Base-by-base conservation (phyloP, 768 basidiomycete genomes). In the Hemileccinum impolitum region DNA sequence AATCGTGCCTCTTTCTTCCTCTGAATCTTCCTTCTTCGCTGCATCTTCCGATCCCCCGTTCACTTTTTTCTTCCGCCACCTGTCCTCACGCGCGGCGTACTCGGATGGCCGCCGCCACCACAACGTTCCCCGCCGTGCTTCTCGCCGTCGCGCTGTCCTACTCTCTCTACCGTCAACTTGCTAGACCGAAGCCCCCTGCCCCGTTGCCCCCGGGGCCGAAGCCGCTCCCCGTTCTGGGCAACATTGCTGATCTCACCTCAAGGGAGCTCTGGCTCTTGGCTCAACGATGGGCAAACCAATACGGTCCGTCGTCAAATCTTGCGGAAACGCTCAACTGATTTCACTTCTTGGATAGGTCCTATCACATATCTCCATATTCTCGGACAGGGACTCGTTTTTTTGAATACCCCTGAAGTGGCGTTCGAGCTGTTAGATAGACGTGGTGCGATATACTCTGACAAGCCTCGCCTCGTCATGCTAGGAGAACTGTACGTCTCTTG, bases 361-460 rank as follows among this genome's bases (percentile, higher is more conserved):
- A 69, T 88, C 56, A 79, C 81, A 0, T 82, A 85, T 58, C 64
- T 88, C 31, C 81, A 83, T 55, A 66, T 86, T 19, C 72, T 85
- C 40, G 84, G 85, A 0, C 79, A 86, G 51, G 76, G 79, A 2
- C 75, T 90, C 30, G 71, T 89, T 26, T 84, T 90, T 66, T 58
- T 89, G 44, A 85, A 82, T 65, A 77, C 76, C 30, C 73, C 75
- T 7, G 75, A 84, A 32, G 81, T 75, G 0, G 77, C 75, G 0
- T 70, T 72, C 34, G 87, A 88, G 31, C 66, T 91, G 47, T 69
- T 91, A 54, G 87, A 90, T 47, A 84, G 79, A 59, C 77, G 80
- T 26, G 84, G 86, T 7, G 69, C 76, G 9, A 81, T 87, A 25
- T 90, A 89, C 63, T 82, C 87, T 8, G 88, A 89, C 68, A 86